These are phyloP conservation scores for Silene latifolia DNA, from an alignment of 148 eudicot genomes.

Conservation along the genomic window DNA sequence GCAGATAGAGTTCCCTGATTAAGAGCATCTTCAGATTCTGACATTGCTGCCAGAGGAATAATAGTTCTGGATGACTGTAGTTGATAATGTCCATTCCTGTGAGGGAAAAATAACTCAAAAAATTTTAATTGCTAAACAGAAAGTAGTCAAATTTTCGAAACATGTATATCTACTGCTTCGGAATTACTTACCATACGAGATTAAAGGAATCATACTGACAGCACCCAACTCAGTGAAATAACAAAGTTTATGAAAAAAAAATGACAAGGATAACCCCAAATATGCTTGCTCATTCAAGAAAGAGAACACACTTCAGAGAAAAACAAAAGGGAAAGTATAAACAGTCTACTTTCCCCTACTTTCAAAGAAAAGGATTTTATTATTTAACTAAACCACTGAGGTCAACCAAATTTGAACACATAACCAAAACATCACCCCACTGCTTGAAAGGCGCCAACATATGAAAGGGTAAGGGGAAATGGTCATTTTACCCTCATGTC, in stretches of 20 bases:
- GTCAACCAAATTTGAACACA: slow-evolving; percentile 1
- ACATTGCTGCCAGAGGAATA: slow-evolving; percentile 46
- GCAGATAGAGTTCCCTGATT: slow-evolving; percentile 77
- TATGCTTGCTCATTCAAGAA: too few relatives aligned
- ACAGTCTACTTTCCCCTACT: neutral
- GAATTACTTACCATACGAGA: neutral
- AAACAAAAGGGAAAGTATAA: neutral
- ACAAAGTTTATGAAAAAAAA: too few relatives aligned
- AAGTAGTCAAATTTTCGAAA: neutral
- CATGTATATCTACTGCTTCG: neutral
- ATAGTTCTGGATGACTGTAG: slow-evolving; percentile 76
- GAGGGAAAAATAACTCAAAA: slow-evolving; percentile 10
- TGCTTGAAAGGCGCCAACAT: neutral
- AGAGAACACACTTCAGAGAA: too few relatives aligned
- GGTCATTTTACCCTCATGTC: neutral
- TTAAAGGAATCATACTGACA: neutral
- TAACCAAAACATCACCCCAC: neutral
- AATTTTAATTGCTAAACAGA: neutral
- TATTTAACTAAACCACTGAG: neutral
- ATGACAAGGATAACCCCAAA: too few relatives aligned
- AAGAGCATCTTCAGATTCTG: slow-evolving; percentile 79
- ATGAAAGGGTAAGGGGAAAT: neutral
- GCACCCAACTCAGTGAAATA: neutral
- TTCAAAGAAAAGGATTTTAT: neutral
- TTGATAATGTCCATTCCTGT: slow-evolving; percentile 83